Conservation (phyloP, 164 flowering plant genomes). For the Echeveria elegans region DNA sequence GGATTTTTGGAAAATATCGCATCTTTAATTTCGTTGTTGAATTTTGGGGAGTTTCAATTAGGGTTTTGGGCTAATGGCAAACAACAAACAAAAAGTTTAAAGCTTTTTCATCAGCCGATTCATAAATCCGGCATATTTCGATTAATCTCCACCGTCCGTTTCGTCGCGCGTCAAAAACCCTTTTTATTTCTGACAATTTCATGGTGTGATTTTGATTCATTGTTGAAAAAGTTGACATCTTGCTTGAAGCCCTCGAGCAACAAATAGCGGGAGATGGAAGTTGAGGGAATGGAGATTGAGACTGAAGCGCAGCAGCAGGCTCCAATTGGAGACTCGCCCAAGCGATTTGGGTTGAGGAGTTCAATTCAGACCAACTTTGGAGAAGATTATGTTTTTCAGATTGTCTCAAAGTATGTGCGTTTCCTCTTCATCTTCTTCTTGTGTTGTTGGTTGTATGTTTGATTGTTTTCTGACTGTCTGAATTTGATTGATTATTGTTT, state of each 20-base stretch:
- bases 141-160: neutral
- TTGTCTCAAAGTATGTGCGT: slow-evolving; percentile 27
- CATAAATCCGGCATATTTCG: neutral
- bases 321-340: slow-evolving; percentile 18
- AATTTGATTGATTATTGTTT: slow-evolving; percentile 1
- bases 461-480: neutral
- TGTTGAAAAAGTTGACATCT: neutral
- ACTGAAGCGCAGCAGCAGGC: slow-evolving; percentile 23
- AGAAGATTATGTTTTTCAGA: slow-evolving; percentile 86
- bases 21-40: neutral
- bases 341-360: slow-evolving; percentile 57
- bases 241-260: neutral
- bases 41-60: neutral
- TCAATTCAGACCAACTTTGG: slow-evolving; percentile 89
- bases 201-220: neutral
- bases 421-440: neutral
- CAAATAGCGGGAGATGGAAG: neutral
- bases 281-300: slow-evolving; percentile 23
- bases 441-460: neutral
- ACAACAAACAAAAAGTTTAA: neutral
- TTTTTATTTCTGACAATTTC: neutral
- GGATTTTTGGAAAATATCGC: slow-evolving; percentile 1
- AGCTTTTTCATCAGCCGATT: neutral
- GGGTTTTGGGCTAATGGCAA: neutral
- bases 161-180: neutral